phyloP scores from a whole-genome alignment of 2,329 filamentous ascomycete genomes.

The Didymellaceae sp. region DNA sequence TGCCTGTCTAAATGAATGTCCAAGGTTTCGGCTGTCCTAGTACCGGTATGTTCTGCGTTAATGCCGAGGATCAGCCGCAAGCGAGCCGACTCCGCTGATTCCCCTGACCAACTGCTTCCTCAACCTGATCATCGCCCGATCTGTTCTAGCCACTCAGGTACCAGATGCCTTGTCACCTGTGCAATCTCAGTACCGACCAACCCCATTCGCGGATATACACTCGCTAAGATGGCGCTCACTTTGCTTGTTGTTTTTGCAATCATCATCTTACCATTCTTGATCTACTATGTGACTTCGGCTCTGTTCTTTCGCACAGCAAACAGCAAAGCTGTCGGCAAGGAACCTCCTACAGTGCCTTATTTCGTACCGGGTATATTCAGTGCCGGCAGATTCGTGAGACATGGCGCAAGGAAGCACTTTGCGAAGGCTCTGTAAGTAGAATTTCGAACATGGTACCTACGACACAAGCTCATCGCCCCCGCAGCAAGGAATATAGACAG shows the following conservation, averaged over 20 bases:
- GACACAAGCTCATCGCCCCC: conserved; percentile 7
- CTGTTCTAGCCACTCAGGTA: no score
- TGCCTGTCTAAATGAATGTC: no score
- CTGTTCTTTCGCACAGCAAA: conserved; percentile 27
- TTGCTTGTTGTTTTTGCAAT: conserved; percentile 5
- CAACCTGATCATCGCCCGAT: no score
- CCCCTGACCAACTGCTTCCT: conserved; percentile 1
- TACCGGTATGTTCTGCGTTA: no score
- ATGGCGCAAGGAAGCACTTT: conserved; percentile 32
- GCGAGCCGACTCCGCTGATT: conserved; percentile 9
- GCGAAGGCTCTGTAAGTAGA: conserved; percentile 31
- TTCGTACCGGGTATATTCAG: conserved; percentile 32
- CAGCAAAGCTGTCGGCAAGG: conserved; percentile 17
- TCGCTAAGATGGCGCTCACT: not conserved
- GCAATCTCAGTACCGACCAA: no score
- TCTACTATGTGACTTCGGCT: conserved; percentile 28
- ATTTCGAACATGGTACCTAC: not conserved
- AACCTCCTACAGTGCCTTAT: conserved; percentile 35
- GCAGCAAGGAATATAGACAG: conserved; percentile 33
- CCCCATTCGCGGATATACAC: no score
- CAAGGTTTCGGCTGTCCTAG: no score
- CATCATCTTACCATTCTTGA: conserved; percentile 28
- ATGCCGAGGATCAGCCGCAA: conserved; percentile 13
- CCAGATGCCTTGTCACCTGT: no score
- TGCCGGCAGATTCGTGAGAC: conserved; percentile 23